phyloP scores from a whole-genome alignment of 176 grass and related monocot species.

The Rhipidocladum racemiflorum region DNA sequence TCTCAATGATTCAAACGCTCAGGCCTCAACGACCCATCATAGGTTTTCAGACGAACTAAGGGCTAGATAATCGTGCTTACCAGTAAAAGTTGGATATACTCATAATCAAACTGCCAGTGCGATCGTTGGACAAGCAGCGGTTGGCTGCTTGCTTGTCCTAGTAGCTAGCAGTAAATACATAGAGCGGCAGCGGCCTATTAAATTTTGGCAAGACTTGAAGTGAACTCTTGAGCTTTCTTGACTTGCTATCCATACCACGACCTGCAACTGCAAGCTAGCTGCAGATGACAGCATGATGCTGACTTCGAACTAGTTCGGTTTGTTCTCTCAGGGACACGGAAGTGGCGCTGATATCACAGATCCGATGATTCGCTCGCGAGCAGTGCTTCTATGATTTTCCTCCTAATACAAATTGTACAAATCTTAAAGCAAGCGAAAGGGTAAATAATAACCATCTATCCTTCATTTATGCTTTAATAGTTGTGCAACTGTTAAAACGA shows the following conservation, averaged over 20 bases:
- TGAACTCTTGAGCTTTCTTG: constrained; percentile 23
- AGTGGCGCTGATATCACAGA: background rate
- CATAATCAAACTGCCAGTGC: too few species aligned
- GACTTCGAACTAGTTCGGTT: background rate
- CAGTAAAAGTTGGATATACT: too few species aligned
- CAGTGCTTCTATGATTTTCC: too few species aligned
- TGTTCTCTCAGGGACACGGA: background rate
- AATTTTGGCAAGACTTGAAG: constrained; percentile 26
- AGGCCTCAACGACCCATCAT: too few species aligned
- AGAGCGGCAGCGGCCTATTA: background rate
- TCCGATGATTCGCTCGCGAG: background rate
- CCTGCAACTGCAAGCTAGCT: background rate
- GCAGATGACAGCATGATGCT: background rate
- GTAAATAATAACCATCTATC: too few species aligned
- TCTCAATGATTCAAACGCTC: too few species aligned
- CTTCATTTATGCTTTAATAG: too few species aligned
- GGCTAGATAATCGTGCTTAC: too few species aligned
- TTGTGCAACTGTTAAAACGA: too few species aligned
- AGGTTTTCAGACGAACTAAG: too few species aligned
- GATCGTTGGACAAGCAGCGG: background rate
- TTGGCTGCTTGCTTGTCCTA: background rate
- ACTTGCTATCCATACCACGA: background rate
- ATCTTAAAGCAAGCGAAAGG: too few species aligned
- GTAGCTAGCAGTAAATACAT: background rate
- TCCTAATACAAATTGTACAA: too few species aligned